Conservation (phyloP, 768 basidiomycete genomes). For the Trametes elegans region DNA sequence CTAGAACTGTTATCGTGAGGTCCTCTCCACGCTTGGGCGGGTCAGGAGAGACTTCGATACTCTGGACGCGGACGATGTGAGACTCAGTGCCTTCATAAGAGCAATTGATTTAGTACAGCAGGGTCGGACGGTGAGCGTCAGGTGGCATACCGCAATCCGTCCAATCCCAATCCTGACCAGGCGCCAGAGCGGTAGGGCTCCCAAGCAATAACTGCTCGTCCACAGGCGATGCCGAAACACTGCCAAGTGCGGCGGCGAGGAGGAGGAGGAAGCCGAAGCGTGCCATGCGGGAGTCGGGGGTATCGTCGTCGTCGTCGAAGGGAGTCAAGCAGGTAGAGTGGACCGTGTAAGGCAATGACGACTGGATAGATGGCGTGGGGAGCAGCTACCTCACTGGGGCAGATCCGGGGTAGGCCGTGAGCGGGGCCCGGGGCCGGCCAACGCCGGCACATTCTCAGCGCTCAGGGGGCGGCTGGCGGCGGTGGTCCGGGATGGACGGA, state of each 20-base stretch:
- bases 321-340: slow-evolving; percentile 10
- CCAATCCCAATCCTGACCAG: slow-evolving; percentile 40
- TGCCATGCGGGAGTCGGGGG: slow-evolving; percentile 22
- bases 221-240: slow-evolving; percentile 24
- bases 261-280: slow-evolving; percentile 26
- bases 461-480: neutral
- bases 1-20: slow-evolving; percentile 81
- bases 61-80: slow-evolving; percentile 61
- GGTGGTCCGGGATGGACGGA: no score
- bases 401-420: neutral
- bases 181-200: slow-evolving; percentile 1
- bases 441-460: no score
- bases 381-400: neutral
- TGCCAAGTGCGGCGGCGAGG: slow-evolving; percentile 26
- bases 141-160: slow-evolving; percentile 67
- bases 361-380: slow-evolving; percentile 13
- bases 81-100: slow-evolving; percentile 38
- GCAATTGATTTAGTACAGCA: slow-evolving; percentile 6
- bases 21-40: slow-evolving; percentile 87
- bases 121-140: neutral
- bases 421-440: neutral
- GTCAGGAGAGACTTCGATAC: slow-evolving; percentile 77
- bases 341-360: slow-evolving; percentile 14
- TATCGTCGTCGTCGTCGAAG: slow-evolving; percentile 15
- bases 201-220: slow-evolving; percentile 33